phyloP scores from a whole-genome alignment of 352 stramenopile species.

The Pythium rishiriense region DNA sequence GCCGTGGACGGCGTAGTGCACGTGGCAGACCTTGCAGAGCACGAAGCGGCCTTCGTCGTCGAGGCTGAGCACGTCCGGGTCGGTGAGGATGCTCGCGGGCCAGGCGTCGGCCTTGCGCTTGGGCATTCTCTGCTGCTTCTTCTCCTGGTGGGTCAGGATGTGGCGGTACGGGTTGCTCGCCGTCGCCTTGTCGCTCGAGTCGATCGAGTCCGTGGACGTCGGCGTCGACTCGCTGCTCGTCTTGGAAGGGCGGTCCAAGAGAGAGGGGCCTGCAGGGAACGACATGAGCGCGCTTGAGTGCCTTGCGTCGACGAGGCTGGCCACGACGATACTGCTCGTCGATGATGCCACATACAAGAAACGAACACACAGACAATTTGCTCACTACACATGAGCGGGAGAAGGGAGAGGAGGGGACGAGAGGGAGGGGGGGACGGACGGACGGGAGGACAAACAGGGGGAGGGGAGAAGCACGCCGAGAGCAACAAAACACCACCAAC shows the following conservation, averaged over 20 bases:
- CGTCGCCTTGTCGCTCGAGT: slow-evolving; percentile 7
- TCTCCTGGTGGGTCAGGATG: slow-evolving; percentile 41
- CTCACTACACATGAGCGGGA: slow-evolving; percentile 26
- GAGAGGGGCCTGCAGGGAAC: slow-evolving; percentile 22
- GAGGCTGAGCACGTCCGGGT: slow-evolving; percentile 75
- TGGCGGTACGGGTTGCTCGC: slow-evolving; percentile 20
- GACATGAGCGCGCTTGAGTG: slow-evolving; percentile 29
- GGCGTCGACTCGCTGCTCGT: slow-evolving; percentile 18
- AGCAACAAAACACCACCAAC: no score
- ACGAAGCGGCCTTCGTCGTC: slow-evolving; percentile 79
- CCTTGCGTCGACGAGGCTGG: slow-evolving; percentile 7
- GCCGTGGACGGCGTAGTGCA: slow-evolving; percentile 78
- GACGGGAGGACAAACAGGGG: neutral
- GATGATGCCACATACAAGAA: slow-evolving; percentile 29
- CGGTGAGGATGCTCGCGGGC: slow-evolving; percentile 63
- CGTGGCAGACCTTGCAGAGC: slow-evolving; percentile 81
- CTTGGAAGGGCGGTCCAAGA: slow-evolving; percentile 11
- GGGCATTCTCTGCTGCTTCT: slow-evolving; percentile 53
- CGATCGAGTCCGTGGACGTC: slow-evolving; percentile 17
- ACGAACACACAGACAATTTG: slow-evolving; percentile 16
- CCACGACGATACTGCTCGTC: slow-evolving; percentile 25
- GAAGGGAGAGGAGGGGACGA: neutral
- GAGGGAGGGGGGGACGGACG: neutral
- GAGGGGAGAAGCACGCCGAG: no score
- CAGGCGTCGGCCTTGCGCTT: slow-evolving; percentile 81